These are phyloP conservation scores for Geotrichum aggregatum DNA, from an alignment of 1,139 yeast genomes.

Conservation along the genomic window DNA sequence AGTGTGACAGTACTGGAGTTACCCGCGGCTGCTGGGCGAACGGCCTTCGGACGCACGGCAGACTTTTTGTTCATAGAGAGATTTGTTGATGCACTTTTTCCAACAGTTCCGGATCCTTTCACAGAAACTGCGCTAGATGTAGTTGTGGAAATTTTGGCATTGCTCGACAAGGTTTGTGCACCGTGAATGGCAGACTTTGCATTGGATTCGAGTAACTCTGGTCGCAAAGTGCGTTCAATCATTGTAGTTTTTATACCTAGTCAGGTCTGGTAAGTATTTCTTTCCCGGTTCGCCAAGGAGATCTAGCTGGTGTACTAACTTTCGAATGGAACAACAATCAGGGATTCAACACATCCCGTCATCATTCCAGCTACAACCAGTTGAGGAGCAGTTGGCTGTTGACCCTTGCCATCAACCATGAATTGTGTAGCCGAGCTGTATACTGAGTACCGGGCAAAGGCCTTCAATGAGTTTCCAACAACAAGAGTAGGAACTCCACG, in stretches of 20 bases:
- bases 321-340: conserved; percentile 87
- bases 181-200: conserved; percentile 14
- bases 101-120: conserved; percentile 6
- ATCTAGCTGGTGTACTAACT: conserved; percentile 32
- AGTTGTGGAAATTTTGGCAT: conserved; percentile 1
- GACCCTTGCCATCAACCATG: conserved; percentile 47
- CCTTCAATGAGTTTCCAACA: conserved; percentile 67
- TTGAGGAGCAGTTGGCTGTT: conserved; percentile 37
- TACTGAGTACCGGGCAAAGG: conserved; percentile 67
- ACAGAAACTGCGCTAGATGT: neutral
- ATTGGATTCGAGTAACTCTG: conserved; percentile 14
- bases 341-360: conserved; percentile 66
- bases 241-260: conserved; percentile 68
- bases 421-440: conserved; percentile 75
- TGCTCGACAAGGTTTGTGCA: neutral
- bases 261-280: neutral
- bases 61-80: conserved; percentile 10
- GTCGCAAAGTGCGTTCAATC: conserved; percentile 50
- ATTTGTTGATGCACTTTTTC: conserved; percentile 1
- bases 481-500: conserved; percentile 78
- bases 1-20: neutral
- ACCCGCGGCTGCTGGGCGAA: conserved; percentile 14
- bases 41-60: conserved; percentile 23
- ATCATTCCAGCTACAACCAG: conserved; percentile 70
- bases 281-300: neutral